These are phyloP conservation scores for Echium plantagineum DNA, from an alignment of 257 asterid genomes.

Conservation along the genomic window DNA sequence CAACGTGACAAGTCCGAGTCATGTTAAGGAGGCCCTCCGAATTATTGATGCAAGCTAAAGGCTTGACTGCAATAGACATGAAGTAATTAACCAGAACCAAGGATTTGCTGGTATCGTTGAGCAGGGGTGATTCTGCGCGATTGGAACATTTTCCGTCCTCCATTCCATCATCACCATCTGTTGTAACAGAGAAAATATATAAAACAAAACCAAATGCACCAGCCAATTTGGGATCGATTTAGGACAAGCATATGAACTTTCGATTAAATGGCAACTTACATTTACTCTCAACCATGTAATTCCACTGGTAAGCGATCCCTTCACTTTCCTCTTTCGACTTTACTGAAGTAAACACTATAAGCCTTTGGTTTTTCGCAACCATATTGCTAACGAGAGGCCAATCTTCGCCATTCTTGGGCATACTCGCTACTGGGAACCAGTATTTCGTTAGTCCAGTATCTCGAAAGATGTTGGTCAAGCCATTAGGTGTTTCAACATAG, in stretches of 20 bases:
- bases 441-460: conserved; percentile 64
- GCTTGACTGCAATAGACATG: conserved; percentile 43
- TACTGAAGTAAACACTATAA: conserved; percentile 54
- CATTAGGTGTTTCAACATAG: conserved; percentile 56
- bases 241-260: not conserved
- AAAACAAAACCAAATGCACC: too few species aligned
- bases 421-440: conserved; percentile 62
- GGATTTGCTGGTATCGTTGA: conserved; percentile 51
- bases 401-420: conserved; percentile 59
- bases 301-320: conserved; percentile 89
- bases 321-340: conserved; percentile 52
- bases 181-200: too few species aligned
- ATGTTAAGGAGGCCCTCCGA: conserved; percentile 42
- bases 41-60: conserved; percentile 50
- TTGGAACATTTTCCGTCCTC: conserved; percentile 47
- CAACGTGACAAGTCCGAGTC: conserved; percentile 45
- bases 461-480: conserved; percentile 54
- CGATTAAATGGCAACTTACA: conserved; percentile 25
- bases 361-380: conserved; percentile 57
- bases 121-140: conserved; percentile 53
- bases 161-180: conserved; percentile 87
- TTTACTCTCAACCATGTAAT: conserved; percentile 89
- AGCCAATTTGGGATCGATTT: not conserved
- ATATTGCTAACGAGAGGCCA: conserved; percentile 78
- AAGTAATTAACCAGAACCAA: conserved; percentile 61